Conservation (phyloP, 768 basidiomycete genomes). For the Paxillus ammoniavirescens region DNA sequence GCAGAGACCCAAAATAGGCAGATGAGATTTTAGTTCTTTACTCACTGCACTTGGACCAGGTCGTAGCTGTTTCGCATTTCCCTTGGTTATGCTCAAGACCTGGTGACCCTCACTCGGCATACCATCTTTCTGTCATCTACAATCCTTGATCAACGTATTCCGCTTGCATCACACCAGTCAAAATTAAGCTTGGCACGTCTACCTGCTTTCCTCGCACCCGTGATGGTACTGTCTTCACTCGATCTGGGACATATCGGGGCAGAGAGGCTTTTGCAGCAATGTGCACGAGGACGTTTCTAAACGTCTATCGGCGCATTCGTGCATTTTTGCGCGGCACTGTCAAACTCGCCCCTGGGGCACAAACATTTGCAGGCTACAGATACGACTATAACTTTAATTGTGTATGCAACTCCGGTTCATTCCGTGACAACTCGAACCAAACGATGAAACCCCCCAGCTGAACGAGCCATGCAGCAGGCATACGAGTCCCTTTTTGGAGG, state of each 20-base stretch:
- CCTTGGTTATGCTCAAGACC: not conserved
- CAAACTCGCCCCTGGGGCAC: not conserved
- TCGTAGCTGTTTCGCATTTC: not conserved
- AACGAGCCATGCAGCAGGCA: conserved; percentile 1
- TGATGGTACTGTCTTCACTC: not conserved
- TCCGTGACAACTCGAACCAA: not conserved
- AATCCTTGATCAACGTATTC: not conserved
- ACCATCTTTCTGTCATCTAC: not conserved
- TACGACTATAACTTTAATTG: not conserved
- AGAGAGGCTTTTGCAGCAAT: not conserved
- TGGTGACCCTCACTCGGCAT: not conserved
- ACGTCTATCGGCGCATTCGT: conserved; percentile 2
- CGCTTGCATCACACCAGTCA: not conserved
- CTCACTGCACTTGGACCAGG: conserved; percentile 1
- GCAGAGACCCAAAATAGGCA: conserved; percentile 4
- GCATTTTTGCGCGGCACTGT: not conserved
- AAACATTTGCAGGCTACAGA: not conserved
- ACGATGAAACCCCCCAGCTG: not conserved
- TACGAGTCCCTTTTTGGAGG: not conserved
- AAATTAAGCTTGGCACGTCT: not conserved
- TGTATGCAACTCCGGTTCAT: not conserved
- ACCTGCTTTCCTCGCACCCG: not conserved
- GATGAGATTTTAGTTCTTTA: not conserved
- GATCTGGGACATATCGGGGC: conserved; percentile 1
- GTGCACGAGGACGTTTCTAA: not conserved